These are phyloP conservation scores for Diutina pseudorugosa DNA, from an alignment of 1,139 yeast genomes.

Conservation along the genomic window DNA sequence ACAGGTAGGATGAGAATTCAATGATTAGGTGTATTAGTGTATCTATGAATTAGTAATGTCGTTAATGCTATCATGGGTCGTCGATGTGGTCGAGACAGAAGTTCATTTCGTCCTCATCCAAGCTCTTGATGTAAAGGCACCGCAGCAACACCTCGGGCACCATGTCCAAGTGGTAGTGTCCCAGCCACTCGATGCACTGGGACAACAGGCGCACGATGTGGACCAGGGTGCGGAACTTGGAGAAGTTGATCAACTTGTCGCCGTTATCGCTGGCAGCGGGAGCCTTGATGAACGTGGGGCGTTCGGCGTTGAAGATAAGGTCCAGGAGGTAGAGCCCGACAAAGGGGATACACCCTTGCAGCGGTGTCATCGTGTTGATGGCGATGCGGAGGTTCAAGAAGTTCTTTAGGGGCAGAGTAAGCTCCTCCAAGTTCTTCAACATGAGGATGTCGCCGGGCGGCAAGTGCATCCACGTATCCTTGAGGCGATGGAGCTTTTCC, in stretches of 20 bases:
- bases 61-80: background rate
- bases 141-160: conserved; percentile 58
- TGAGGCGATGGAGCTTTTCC: conserved; percentile 46
- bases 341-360: conserved; percentile 81
- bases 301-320: conserved; percentile 67
- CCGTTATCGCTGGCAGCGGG: conserved; percentile 11
- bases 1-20: too few relatives aligned
- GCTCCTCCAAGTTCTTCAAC: conserved; percentile 50
- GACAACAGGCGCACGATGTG: conserved; percentile 68
- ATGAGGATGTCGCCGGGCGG: conserved; percentile 46
- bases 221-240: conserved; percentile 67
- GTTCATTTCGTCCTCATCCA: conserved; percentile 70
- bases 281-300: conserved; percentile 33
- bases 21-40: background rate
- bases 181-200: conserved; percentile 79
- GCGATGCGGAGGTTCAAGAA: conserved; percentile 55
- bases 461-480: conserved; percentile 65
- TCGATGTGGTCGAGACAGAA: conserved; percentile 11
- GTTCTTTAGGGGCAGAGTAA: conserved; percentile 53
- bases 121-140: conserved; percentile 69
- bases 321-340: conserved; percentile 80
- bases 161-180: conserved; percentile 38
- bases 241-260: conserved; percentile 54
- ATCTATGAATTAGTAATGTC: background rate
- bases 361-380: conserved; percentile 49